Conservation (phyloP, 2,329 filamentous ascomycete species). For the Bisporella sp. region DNA sequence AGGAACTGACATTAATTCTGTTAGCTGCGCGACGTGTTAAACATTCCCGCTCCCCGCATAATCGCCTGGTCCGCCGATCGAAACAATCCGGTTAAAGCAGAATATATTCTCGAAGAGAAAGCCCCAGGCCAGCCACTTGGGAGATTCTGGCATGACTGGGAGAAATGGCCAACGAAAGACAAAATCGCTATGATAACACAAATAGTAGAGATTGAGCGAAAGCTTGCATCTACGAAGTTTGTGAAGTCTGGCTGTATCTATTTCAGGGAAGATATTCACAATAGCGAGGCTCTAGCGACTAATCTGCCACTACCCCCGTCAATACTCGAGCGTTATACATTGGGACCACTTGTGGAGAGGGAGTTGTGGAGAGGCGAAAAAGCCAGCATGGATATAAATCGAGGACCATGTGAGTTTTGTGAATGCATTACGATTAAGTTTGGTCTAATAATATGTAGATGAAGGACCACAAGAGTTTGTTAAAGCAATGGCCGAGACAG, state of each 20-base stretch:
- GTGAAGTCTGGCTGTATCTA: constrained; percentile 9
- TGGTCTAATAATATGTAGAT: too few relatives aligned
- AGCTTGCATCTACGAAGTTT: constrained; percentile 11
- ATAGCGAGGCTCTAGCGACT: too few relatives aligned
- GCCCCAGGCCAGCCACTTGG: constrained; percentile 8
- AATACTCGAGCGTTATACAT: too few relatives aligned
- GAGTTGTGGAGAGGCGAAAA: too few relatives aligned
- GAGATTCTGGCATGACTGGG: constrained; percentile 8
- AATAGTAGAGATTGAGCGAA: constrained; percentile 11
- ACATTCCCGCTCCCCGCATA: constrained; percentile 10
- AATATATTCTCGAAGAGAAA: constrained; percentile 13
- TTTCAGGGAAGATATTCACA: too few relatives aligned
- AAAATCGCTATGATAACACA: constrained; percentile 8
- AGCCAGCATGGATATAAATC: too few relatives aligned
- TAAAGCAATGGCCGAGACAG: too few relatives aligned
- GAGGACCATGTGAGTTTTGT: too few relatives aligned
- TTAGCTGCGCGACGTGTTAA: constrained; percentile 9
- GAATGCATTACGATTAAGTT: too few relatives aligned
- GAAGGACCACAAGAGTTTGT: too few relatives aligned
- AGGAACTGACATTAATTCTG: not conserved
- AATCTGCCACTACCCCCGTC: too few relatives aligned
- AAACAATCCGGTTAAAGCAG: constrained; percentile 9
- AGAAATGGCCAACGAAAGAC: constrained; percentile 8
- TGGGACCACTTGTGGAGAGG: too few relatives aligned
- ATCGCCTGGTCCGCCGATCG: constrained; percentile 11